A percentile compares a stretch with the other conserved stretches of the same genome.
These are phyloP conservation scores for Carex parvula DNA, from an alignment of 176 grass and related monocot species.

Conservation along the genomic window DNA sequence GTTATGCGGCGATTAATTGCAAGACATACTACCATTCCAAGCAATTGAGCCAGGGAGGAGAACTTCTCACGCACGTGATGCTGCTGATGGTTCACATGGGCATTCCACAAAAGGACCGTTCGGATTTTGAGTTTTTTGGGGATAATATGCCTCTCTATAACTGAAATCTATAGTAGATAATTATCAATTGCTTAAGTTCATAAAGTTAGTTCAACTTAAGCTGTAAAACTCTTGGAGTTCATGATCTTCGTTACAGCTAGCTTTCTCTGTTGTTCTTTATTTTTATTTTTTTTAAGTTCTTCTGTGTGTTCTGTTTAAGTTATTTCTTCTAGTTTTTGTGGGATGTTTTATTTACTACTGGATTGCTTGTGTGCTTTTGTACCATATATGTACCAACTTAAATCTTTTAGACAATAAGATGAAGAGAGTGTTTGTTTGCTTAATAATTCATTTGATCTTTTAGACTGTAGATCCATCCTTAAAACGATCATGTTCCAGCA, in stretches of 20 bases:
- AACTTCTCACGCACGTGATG: conserved; percentile 53
- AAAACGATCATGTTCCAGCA: too few relatives aligned
- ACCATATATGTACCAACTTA: too few relatives aligned
- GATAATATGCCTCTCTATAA: not conserved
- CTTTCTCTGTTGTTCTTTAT: not conserved
- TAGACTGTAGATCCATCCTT: too few relatives aligned
- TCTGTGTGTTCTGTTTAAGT: not conserved
- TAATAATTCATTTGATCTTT: too few relatives aligned
- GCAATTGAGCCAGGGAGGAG: conserved; percentile 52
- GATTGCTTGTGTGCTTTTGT: too few relatives aligned
- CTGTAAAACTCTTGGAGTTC: not conserved
- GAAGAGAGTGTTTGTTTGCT: too few relatives aligned
- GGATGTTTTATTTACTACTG: not conserved
- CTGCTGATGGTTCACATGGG: conserved; percentile 37
- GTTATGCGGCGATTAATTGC: conserved; percentile 54
- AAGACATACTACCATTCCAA: conserved; percentile 54
- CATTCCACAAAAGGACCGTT: conserved; percentile 24
- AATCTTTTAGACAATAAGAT: too few relatives aligned
- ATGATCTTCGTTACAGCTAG: not conserved
- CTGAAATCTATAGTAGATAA: not conserved
- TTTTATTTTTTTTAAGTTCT: not conserved
- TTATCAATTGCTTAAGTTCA: not conserved
- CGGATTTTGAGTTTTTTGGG: not conserved
- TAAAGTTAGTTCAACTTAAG: too few relatives aligned
- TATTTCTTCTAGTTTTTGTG: not conserved